These are phyloP conservation scores for Penicillium hordei DNA, from an alignment of 2,329 filamentous ascomycete genomes.

Conservation along the genomic window DNA sequence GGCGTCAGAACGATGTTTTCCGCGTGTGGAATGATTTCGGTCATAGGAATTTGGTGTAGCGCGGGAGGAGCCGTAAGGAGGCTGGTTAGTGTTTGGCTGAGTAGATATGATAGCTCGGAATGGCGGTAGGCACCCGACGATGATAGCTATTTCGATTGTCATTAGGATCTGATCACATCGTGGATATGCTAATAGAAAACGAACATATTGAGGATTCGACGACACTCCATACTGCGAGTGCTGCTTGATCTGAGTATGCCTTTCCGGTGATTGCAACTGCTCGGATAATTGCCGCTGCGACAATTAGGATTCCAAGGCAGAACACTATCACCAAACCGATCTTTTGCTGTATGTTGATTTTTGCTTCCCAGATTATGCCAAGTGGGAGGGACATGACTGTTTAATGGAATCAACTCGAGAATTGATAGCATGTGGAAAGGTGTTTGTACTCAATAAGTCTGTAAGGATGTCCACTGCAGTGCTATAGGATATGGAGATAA, in stretches of 20 bases:
- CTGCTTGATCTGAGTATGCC: constrained; percentile 22
- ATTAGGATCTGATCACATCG: background rate
- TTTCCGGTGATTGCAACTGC: constrained; percentile 26
- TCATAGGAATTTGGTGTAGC: background rate
- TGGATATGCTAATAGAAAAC: background rate
- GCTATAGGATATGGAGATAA: constrained; percentile 23
- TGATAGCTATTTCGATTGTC: constrained; percentile 10
- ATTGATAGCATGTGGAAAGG: background rate
- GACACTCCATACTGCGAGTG: constrained; percentile 21
- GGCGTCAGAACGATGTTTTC: background rate
- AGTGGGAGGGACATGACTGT: constrained; percentile 35
- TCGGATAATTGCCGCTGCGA: constrained; percentile 29
- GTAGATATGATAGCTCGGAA: constrained; percentile 19
- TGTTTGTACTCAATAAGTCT: constrained; percentile 25
- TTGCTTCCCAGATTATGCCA: constrained; percentile 28
- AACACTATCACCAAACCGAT: constrained; percentile 30
- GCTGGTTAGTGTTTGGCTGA: background rate
- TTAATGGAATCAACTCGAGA: background rate
- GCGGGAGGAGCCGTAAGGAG: background rate
- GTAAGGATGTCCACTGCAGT: constrained; percentile 26
- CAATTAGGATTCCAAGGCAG: constrained; percentile 27
- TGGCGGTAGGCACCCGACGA: constrained; percentile 21
- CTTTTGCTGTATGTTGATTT: constrained; percentile 29
- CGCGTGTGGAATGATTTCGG: background rate
- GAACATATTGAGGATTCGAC: constrained; percentile 23